Evolutionary conservation across 2,329 filamentous ascomycete genomes (phyloP).

Genomic region (Lasiodiplodia citricola): DNA sequence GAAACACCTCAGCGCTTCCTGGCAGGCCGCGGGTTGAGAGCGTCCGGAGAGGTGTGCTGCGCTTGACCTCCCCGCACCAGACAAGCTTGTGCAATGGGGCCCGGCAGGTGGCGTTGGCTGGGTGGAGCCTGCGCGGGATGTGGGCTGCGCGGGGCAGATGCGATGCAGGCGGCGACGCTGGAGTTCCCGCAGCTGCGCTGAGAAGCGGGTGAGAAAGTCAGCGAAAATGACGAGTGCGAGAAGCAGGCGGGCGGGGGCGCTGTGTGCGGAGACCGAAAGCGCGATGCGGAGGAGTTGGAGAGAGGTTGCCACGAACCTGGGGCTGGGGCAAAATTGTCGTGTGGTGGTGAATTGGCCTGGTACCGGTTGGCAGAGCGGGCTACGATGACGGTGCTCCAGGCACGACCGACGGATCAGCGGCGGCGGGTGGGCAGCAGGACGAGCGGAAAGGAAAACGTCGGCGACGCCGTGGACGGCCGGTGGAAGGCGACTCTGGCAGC

Average conservation of each 20-base stretch:
- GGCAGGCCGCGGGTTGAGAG: not conserved
- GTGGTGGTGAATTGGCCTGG: slow-evolving; percentile 25
- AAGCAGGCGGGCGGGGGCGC: not conserved
- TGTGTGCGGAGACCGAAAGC: not conserved
- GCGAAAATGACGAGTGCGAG: slow-evolving; percentile 4
- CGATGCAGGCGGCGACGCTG: slow-evolving; percentile 19
- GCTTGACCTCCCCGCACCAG: slow-evolving; percentile 48
- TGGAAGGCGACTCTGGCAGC: slow-evolving; percentile 17
- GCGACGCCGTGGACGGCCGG: slow-evolving; percentile 23
- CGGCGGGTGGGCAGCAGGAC: slow-evolving; percentile 23
- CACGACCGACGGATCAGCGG: slow-evolving; percentile 25
- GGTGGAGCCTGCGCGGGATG: slow-evolving; percentile 20
- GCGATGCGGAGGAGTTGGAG: slow-evolving; percentile 1
- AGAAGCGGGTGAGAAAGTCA: slow-evolving; percentile 13
- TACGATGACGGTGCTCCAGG: slow-evolving; percentile 27
- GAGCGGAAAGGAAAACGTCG: slow-evolving; percentile 20
- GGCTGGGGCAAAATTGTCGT: slow-evolving; percentile 25
- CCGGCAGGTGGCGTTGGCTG: slow-evolving; percentile 16
- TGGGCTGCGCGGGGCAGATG: slow-evolving; percentile 19
- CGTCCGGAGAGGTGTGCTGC: slow-evolving; percentile 46
- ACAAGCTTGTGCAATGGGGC: slow-evolving; percentile 22
- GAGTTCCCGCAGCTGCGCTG: slow-evolving; percentile 21
- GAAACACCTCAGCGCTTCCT: slow-evolving; percentile 11
- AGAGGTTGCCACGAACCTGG: slow-evolving; percentile 23
- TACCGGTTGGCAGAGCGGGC: slow-evolving; percentile 20